Conservation (phyloP, 495 filamentous ascomycete species). For the Cenococcum geophilum region DNA sequence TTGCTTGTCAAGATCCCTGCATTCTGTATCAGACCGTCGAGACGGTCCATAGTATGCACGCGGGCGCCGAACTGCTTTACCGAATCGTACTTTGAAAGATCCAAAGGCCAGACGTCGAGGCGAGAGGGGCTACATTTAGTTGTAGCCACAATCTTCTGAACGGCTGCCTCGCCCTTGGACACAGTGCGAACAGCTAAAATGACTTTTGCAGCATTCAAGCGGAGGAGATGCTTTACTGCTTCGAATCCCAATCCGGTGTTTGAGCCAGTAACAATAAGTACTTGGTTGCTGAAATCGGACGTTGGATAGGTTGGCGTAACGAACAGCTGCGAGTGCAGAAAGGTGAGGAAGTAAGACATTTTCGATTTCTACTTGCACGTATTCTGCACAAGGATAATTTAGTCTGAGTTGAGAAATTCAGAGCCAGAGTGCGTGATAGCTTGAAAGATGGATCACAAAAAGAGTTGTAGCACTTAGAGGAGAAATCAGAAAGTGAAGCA, state of each 20-base stretch:
- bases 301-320: neutral
- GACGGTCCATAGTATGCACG: conserved; percentile 16
- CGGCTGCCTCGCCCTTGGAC: conserved; percentile 27
- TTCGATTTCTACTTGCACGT: too few relatives aligned
- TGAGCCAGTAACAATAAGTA: conserved; percentile 13
- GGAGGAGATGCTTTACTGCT: conserved; percentile 26
- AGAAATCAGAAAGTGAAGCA: too few relatives aligned
- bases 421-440: too few relatives aligned
- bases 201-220: conserved; percentile 20
- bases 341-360: conserved; percentile 19
- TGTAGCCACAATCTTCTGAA: conserved; percentile 9
- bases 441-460: too few relatives aligned
- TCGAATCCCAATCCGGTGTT: conserved; percentile 25
- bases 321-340: neutral
- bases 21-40: conserved; percentile 31
- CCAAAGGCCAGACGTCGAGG: conserved; percentile 32
- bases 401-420: too few relatives aligned
- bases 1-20: conserved; percentile 4
- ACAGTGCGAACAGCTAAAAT: conserved; percentile 30
- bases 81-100: conserved; percentile 25
- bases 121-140: neutral
- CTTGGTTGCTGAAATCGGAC: neutral
- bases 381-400: too few relatives aligned
- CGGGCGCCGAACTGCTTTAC: conserved; percentile 26
- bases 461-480: too few relatives aligned